Evolutionary conservation across 2,329 filamentous ascomycete genomes (phyloP), one percentile per base, ranked within the genome.

Genomic region (Fusarium burgessii): DNA sequence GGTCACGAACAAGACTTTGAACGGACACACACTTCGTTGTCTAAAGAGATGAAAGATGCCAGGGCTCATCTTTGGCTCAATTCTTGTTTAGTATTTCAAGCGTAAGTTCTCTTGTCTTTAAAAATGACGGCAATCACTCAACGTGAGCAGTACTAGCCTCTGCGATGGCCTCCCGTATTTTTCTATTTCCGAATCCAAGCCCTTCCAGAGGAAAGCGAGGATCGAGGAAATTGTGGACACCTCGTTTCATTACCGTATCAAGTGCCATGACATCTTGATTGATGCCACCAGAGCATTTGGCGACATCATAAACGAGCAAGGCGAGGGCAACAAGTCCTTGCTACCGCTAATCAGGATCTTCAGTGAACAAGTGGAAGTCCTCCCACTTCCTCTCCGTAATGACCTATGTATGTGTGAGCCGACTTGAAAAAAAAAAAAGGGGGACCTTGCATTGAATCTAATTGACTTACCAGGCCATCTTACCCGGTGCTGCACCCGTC

Each of bases 1-100:
- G 43, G 55, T 5, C 43, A 51, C 25, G 55, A 58, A 47, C 43
- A 40, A 58, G 55, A 58, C 43, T 58, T 58, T 58, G 33, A 32
- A 58, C 43, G 55, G 25, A 58, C 55, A 18, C 25, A 51, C 17
- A 57, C 54, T 51, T 57, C 18, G 15, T 25, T 57, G 12, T 38
- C 54, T 9, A 51, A 40, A 57, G 43, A 57, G 15, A 38, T 40
- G 33, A 57, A 23, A 38, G 43, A 40, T 23, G 25, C 10, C 6
- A 57, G 33, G 15, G 25, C 23, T 13, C 54, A 51, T 11, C 15
- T 57, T 6, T 57, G 54, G 43, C 55, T 58, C 33, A 58, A 58
- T 12, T 58, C 33, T 20, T 58, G 43, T 18, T 40, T 40, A 23
- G 55, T 58, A 17, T 58, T 58, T 17, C 55, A 58, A 38, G 43